Evolutionary conservation across 2,329 filamentous ascomycete species (phyloP).

Genomic region (Cordyceps pruinosa): DNA sequence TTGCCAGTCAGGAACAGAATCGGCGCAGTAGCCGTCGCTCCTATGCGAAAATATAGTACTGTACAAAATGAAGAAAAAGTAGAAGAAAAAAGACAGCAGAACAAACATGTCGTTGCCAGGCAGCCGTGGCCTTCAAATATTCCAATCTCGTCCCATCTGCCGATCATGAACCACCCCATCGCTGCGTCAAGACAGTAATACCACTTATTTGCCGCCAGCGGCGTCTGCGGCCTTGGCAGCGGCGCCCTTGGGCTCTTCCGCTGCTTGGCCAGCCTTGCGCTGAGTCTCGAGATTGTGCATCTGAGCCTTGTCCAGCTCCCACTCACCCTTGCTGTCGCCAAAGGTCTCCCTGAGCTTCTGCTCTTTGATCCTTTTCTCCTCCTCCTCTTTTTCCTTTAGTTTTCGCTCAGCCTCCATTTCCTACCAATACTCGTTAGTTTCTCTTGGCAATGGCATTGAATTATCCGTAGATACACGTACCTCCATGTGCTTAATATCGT

Average conservation of each 20-base stretch:
- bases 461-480: slow-evolving; percentile 30
- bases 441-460: not conserved
- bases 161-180: not conserved
- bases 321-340: slow-evolving; percentile 67
- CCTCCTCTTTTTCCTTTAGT: slow-evolving; percentile 64
- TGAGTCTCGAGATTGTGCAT: slow-evolving; percentile 56
- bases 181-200: not conserved
- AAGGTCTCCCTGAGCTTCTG: slow-evolving; percentile 79
- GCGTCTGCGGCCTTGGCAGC: slow-evolving; percentile 10
- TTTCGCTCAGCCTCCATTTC: slow-evolving; percentile 90
- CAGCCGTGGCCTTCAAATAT: not conserved
- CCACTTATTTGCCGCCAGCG: slow-evolving; percentile 8
- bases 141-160: not conserved
- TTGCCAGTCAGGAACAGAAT: slow-evolving; percentile 12
- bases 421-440: slow-evolving; percentile 31
- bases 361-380: slow-evolving; percentile 61
- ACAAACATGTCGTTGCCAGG: slow-evolving; percentile 15
- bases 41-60: slow-evolving; percentile 10
- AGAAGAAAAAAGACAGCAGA: not conserved
- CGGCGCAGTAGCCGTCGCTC: not conserved
- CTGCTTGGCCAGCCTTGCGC: slow-evolving; percentile 12
- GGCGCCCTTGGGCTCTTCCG: slow-evolving; percentile 8
- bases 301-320: slow-evolving; percentile 82
- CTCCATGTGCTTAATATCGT: slow-evolving; percentile 96
- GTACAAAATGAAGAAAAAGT: slow-evolving; percentile 5